Evolutionary conservation across 352 stramenopile species (phyloP), one percentile per base, ranked within the genome.

Genomic region (Pythium phragmiticola): DNA sequence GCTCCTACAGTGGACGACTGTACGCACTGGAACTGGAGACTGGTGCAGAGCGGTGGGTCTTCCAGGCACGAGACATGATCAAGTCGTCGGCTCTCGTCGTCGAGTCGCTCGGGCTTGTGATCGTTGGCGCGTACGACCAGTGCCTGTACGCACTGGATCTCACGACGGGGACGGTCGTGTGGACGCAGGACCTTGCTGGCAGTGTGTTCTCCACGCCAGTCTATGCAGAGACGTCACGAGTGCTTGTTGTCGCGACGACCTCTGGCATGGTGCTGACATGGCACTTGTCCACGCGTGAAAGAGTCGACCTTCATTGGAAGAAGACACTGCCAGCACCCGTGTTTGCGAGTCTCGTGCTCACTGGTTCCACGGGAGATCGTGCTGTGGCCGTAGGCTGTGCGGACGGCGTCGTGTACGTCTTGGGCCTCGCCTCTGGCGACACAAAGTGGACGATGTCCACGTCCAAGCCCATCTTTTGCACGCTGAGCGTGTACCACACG

Each of bases 391-490:
- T 84, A 2, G 78, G 75, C 9, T 90, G 81, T 50, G 78, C 77
- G 2, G 72, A 90, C 42, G 72, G 77, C 4, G 28, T 63, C 1
- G 23, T 90, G 23, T 88, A 87, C 47, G 77, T 69, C 2, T 16
- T 87, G 1, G 46, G 52, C 5, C 57, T 66, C n/a, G 19, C 17
- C 6, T 47, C 39, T n/a, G 81, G 81, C 1, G 48, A 23, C 0
- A 62, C 68, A 16, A 52, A 41, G 9, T 90, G 81, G 81, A 55
- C 64, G 28, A 3, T 81, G 12, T 7, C 61, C 34, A 88, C 80
- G 0, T 45, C 70, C 0, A 85, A 87, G 36, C 77, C 80, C 7
- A 75, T 89, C 50, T 88, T 89, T 57, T 84, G 76, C 57, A 84
- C 78, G 2, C 80, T 78, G 17, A 79, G 71, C 36, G 51, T 88